Conservation (phyloP, 2,329 filamentous ascomycete genomes). For the Paecilomyces formosus region DNA sequence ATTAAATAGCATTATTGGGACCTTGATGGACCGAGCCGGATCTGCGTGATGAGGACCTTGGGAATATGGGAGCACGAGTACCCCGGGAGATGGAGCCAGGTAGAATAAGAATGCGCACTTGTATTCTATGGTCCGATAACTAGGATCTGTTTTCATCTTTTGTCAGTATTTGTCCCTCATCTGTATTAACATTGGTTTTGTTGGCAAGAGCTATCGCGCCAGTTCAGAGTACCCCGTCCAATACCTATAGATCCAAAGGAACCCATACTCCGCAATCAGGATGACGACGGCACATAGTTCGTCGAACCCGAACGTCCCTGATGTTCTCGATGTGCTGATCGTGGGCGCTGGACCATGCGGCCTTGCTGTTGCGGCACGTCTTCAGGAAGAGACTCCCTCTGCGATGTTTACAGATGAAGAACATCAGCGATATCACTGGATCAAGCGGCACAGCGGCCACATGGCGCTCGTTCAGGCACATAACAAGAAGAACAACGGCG, state of each 20-base stretch:
- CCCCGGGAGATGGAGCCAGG: neutral
- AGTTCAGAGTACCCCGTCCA: neutral
- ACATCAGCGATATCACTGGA: constrained; percentile 74
- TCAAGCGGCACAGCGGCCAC: constrained; percentile 56
- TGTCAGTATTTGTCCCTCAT: neutral
- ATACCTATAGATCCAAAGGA: neutral
- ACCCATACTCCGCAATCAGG: neutral
- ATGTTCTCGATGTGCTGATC: constrained; percentile 56
- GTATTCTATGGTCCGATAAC: no score
- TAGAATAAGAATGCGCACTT: neutral
- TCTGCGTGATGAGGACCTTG: neutral
- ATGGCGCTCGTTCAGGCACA: constrained; percentile 34
- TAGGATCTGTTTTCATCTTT: no score
- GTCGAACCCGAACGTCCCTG: neutral
- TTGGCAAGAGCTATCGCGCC: neutral
- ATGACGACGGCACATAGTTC: neutral
- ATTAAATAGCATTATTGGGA: neutral
- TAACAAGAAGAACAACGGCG: constrained; percentile 17
- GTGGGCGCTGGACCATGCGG: constrained; percentile 69
- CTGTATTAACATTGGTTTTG: neutral
- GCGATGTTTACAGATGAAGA: constrained; percentile 79
- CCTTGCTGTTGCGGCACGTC: constrained; percentile 63
- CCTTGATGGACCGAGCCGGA: neutral
- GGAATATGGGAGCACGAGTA: neutral
- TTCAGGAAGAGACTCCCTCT: constrained; percentile 65